These are phyloP conservation scores for Syncephalastrum monosporum DNA, from an alignment of 371 early-diverging fungal genomes.

Conservation along the genomic window DNA sequence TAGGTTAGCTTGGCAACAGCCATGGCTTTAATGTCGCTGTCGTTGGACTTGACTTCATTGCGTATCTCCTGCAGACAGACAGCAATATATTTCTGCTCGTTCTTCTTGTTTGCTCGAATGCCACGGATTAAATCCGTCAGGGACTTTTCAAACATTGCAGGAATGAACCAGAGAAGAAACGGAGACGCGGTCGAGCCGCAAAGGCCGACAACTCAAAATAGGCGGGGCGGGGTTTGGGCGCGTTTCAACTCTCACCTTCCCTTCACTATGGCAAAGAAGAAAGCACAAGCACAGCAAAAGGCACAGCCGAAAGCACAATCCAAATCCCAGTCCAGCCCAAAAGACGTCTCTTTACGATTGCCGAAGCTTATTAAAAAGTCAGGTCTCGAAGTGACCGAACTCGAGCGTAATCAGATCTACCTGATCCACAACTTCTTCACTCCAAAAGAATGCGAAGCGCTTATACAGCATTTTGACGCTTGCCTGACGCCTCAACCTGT, in stretches of 20 bases:
- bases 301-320: no score
- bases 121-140: slow-evolving; percentile 91
- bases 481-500: slow-evolving; percentile 34
- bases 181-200: no score
- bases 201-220: no score
- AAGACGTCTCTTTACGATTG: background rate
- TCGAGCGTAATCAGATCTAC: slow-evolving; percentile 50
- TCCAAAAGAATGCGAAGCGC: slow-evolving; percentile 38
- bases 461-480: slow-evolving; percentile 44
- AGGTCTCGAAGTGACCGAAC: slow-evolving; percentile 21
- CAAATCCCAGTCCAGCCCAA: no score
- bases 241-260: no score
- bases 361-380: slow-evolving; percentile 16
- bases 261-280: no score
- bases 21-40: slow-evolving; percentile 79
- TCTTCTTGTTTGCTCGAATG: slow-evolving; percentile 89
- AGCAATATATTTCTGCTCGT: slow-evolving; percentile 85
- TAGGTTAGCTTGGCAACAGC: slow-evolving; percentile 90
- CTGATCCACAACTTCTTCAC: slow-evolving; percentile 46
- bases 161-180: no score
- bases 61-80: slow-evolving; percentile 85
- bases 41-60: slow-evolving; percentile 82
- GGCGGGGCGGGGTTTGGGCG: no score
- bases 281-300: no score
- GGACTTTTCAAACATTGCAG: slow-evolving; percentile 77